These are phyloP conservation scores for Mycoemilia scoparia DNA, from an alignment of 192 early-diverging fungal species.

Conservation along the genomic window DNA sequence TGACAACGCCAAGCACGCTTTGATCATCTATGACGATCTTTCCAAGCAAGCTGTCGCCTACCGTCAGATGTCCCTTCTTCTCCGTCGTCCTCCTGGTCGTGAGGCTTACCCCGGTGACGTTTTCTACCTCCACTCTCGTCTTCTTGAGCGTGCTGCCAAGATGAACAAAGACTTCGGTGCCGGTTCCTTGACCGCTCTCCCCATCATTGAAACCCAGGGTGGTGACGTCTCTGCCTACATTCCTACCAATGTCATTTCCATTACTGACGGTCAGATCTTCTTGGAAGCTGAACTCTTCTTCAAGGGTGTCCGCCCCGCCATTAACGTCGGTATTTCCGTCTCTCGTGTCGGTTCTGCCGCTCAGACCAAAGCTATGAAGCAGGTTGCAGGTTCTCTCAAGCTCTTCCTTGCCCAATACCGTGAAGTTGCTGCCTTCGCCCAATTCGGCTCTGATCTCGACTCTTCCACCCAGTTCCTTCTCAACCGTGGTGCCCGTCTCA, in stretches of 20 bases:
- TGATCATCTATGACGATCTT: conserved; percentile 99
- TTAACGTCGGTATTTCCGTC: conserved; percentile 99
- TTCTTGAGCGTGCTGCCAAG: conserved; percentile 98
- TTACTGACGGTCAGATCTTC: conserved; percentile 99
- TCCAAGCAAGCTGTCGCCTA: conserved; percentile 99
- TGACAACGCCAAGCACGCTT: conserved; percentile 93
- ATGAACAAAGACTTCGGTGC: conserved; percentile 92
- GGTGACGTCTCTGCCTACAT: conserved; percentile 99
- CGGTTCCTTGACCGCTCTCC: conserved; percentile 96
- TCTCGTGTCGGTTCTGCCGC: conserved; percentile 99
- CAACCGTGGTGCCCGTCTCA: conserved; percentile 98
- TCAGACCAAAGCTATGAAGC: conserved; percentile 99
- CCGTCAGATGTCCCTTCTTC: conserved; percentile 98
- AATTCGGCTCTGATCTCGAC: conserved; percentile 99
- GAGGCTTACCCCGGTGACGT: conserved; percentile 99
- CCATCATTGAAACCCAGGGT: conserved; percentile 99
- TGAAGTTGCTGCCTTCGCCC: conserved; percentile 99
- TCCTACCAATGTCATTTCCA: conserved; percentile 99
- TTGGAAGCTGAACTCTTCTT: conserved; percentile 99
- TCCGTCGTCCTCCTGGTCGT: conserved; percentile 99
- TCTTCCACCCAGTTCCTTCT: conserved; percentile 98
- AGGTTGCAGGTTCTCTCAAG: conserved; percentile 99
- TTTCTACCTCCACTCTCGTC: conserved; percentile 98
- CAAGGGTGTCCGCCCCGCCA: conserved; percentile 99
- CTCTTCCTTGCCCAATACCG: conserved; percentile 99